These are phyloP conservation scores for Cytospora leucostoma DNA, from an alignment of 2,329 filamentous ascomycete genomes.

Conservation along the genomic window DNA sequence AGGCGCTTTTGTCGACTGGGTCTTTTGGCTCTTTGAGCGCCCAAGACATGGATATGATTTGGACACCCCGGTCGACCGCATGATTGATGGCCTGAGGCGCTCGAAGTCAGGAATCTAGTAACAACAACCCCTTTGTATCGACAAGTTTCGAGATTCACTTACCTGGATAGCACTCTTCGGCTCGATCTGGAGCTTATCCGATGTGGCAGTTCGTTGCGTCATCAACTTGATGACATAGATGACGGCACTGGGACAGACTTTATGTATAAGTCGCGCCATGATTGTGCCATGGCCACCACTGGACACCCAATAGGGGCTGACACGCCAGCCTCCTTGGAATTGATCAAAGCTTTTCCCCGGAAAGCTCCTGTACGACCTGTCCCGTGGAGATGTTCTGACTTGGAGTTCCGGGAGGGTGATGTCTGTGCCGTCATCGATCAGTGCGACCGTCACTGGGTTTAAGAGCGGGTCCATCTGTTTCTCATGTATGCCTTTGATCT, in stretches of 20 bases:
- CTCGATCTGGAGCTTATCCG: neutral
- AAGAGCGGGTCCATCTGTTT: neutral
- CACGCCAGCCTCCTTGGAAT: neutral
- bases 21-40: neutral
- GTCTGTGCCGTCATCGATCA: slow-evolving; percentile 2
- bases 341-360: neutral
- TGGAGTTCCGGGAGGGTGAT: neutral
- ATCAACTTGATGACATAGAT: slow-evolving; percentile 1
- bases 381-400: no score
- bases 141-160: no score
- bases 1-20: neutral
- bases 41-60: slow-evolving; percentile 6
- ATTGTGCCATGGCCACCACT: neutral
- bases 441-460: neutral
- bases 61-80: neutral
- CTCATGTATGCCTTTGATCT: neutral
- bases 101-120: no score
- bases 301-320: neutral
- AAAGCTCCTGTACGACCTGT: neutral
- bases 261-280: slow-evolving; percentile 1
- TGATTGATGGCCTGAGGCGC: neutral
- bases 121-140: no score
- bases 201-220: neutral
- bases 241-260: neutral
- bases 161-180: neutral